Evolutionary conservation across 2,329 filamentous ascomycete species (phyloP).

Genomic region (Calonectria crousiana): DNA sequence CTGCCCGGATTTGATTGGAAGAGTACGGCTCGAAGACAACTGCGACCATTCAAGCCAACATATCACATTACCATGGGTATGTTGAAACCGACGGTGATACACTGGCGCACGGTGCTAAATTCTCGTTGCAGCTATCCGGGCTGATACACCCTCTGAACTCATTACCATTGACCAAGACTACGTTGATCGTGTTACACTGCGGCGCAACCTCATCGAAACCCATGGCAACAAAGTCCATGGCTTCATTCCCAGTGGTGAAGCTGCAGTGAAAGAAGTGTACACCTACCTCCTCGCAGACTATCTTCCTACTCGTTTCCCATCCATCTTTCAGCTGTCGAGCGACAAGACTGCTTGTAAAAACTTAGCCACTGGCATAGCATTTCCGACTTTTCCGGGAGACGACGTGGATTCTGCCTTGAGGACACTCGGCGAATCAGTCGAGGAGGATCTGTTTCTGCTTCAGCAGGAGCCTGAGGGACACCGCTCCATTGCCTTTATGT

Average conservation of each 20-base stretch:
- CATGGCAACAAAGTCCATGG: slow-evolving; percentile 58
- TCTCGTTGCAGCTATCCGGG: slow-evolving; percentile 54
- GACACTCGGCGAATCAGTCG: slow-evolving; percentile 62
- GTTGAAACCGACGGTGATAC: neutral
- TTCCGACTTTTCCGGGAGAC: slow-evolving; percentile 42
- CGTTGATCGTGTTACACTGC: slow-evolving; percentile 54
- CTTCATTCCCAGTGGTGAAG: slow-evolving; percentile 52
- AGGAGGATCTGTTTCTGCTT: slow-evolving; percentile 68
- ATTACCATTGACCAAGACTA: slow-evolving; percentile 67
- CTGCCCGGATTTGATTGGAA: slow-evolving; percentile 55
- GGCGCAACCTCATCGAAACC: slow-evolving; percentile 53
- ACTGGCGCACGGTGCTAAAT: neutral
- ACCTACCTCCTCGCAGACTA: slow-evolving; percentile 59
- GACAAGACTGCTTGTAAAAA: slow-evolving; percentile 53
- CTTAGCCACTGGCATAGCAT: slow-evolving; percentile 48
- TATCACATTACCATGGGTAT: slow-evolving; percentile 69
- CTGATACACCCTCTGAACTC: slow-evolving; percentile 60
- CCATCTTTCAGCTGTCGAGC: slow-evolving; percentile 56
- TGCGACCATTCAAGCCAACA: slow-evolving; percentile 63
- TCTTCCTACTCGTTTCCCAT: slow-evolving; percentile 62
- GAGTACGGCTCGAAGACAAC: slow-evolving; percentile 50
- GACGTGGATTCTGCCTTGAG: slow-evolving; percentile 52
- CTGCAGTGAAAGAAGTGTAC: slow-evolving; percentile 63
- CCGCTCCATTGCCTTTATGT: slow-evolving; percentile 60
- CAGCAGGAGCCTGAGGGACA: slow-evolving; percentile 57